Conservation (phyloP, 2,329 filamentous ascomycete genomes). For the Aspergillus fructus region DNA sequence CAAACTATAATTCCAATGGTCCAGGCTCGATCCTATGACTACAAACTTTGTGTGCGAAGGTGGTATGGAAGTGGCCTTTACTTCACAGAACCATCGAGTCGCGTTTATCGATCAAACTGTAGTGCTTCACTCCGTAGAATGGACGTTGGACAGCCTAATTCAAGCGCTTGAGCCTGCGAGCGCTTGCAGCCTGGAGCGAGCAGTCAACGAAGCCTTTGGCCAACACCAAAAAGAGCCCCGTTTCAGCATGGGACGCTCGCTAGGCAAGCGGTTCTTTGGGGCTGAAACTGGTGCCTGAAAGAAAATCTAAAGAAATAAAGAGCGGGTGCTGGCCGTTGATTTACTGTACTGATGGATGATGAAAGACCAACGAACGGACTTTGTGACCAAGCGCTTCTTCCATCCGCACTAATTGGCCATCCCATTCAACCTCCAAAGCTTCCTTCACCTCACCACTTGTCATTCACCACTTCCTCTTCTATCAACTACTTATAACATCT, state of each 20-base stretch:
- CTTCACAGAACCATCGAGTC: too few relatives aligned
- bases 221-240: not conserved
- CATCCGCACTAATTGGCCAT: not conserved
- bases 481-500: not conserved
- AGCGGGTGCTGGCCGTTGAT: not conserved
- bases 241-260: not conserved
- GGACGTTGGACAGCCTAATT: not conserved
- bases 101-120: too few relatives aligned
- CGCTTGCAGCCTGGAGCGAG: not conserved
- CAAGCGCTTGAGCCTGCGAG: not conserved
- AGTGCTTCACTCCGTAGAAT: too few relatives aligned
- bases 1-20: not conserved
- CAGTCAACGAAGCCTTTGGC: not conserved
- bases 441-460: not conserved
- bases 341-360: not conserved
- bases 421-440: not conserved
- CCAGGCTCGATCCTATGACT: too few relatives aligned
- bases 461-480: not conserved
- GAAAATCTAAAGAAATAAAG: not conserved
- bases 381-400: not conserved
- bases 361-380: not conserved
- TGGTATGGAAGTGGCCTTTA: too few relatives aligned
- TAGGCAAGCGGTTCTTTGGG: not conserved
- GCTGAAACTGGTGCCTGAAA: constrained; percentile 5
- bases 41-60: too few relatives aligned